Evolutionary conservation across 768 basidiomycete species (phyloP).

Genomic region (Lentinus brumalis): DNA sequence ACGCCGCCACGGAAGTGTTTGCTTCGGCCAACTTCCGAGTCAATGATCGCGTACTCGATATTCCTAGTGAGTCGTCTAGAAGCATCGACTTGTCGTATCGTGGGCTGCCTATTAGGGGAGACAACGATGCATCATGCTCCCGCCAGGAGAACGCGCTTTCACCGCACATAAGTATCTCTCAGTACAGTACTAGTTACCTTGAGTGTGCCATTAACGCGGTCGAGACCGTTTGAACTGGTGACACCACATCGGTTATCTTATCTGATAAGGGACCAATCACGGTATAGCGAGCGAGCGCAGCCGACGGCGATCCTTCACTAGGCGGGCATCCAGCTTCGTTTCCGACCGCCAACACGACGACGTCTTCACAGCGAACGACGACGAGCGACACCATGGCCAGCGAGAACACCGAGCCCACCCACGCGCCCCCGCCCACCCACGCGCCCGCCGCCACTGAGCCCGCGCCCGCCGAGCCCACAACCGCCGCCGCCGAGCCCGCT

Average conservation of each 20-base stretch:
- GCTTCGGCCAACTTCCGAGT: no score
- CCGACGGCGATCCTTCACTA: neutral
- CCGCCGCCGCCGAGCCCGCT: conserved; percentile 13
- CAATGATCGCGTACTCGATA: no score
- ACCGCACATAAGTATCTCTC: no score
- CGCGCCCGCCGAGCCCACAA: neutral
- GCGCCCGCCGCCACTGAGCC: neutral
- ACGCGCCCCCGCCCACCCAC: conserved; percentile 6
- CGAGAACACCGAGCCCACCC: conserved; percentile 11
- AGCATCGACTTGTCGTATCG: no score
- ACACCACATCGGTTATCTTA: neutral
- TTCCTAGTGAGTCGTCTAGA: no score
- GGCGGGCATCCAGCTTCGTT: neutral
- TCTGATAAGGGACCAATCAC: conserved; percentile 1
- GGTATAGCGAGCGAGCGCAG: neutral
- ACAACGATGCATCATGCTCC: no score
- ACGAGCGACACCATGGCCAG: conserved; percentile 3
- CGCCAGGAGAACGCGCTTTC: no score
- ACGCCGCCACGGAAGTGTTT: no score
- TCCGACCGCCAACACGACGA: neutral
- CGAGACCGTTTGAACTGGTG: no score
- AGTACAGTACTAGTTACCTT: no score
- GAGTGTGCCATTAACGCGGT: no score
- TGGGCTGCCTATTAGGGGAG: no score
- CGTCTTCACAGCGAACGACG: neutral